Percentiles rank a stretch among this genome's conserved stretches.
Conservation (phyloP, 768 basidiomycete genomes). For the Suillus sp. region DNA sequence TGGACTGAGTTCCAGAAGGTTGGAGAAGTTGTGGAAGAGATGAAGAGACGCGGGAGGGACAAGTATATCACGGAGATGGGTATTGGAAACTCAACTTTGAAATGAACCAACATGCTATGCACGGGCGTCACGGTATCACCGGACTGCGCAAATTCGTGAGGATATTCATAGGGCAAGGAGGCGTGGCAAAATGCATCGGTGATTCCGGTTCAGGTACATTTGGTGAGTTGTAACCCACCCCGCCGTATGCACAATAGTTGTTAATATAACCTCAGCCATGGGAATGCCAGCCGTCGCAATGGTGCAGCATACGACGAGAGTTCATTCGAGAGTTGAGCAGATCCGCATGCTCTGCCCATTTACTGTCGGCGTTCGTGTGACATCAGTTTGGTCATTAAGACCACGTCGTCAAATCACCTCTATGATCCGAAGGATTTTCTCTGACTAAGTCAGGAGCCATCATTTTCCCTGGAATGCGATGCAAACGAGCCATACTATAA, state of each 20-base stretch:
- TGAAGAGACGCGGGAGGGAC: slow-evolving; percentile 59
- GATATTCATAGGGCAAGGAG: background rate
- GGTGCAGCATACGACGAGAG: background rate
- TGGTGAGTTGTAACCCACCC: background rate
- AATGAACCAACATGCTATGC: background rate
- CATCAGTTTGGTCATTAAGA: background rate
- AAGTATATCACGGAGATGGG: slow-evolving; percentile 63
- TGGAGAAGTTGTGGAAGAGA: slow-evolving; percentile 67
- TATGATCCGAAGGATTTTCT: background rate
- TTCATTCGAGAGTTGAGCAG: background rate
- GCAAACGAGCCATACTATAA: background rate
- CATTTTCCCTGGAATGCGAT: background rate
- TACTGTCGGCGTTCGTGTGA: background rate
- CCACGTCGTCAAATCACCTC: background rate
- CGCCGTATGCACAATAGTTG: background rate
- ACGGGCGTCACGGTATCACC: background rate
- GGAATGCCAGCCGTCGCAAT: background rate
- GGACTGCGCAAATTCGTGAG: background rate
- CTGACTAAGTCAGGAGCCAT: background rate
- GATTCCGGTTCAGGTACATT: background rate
- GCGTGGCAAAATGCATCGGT: background rate
- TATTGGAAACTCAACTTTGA: slow-evolving; percentile 46
- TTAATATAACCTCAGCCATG: background rate
- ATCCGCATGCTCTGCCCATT: background rate
- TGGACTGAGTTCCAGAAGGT: slow-evolving; percentile 75